These are phyloP conservation scores for Ogataea polymorpha DNA, from an alignment of 805 yeast genomes.

Conservation along the genomic window DNA sequence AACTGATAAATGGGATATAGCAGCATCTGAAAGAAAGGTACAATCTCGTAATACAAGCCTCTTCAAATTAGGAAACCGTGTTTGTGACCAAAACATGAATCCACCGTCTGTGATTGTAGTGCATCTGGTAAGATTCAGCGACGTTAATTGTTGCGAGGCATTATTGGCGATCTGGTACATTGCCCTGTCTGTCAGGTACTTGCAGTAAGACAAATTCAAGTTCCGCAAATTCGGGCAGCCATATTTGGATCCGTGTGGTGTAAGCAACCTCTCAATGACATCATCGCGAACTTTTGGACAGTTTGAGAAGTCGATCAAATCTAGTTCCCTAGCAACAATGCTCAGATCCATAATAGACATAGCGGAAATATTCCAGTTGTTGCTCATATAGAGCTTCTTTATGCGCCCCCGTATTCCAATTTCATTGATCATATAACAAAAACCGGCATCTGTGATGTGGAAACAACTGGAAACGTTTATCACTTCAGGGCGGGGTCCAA, in stretches of 20 bases:
- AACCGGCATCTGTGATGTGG: conserved; percentile 75
- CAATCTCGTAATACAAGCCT: conserved; percentile 64
- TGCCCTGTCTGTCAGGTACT: conserved; percentile 65
- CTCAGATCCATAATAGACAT: conserved; percentile 81
- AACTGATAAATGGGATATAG: conserved; percentile 58
- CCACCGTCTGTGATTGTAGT: conserved; percentile 77
- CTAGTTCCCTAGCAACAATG: conserved; percentile 57
- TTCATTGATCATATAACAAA: conserved; percentile 66
- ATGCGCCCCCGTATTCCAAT: conserved; percentile 65
- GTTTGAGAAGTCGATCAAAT: conserved; percentile 63
- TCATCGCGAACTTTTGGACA: conserved; percentile 72
- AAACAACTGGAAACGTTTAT: conserved; percentile 71
- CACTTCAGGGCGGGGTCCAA: conserved; percentile 59
- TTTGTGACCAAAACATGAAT: conserved; percentile 60
- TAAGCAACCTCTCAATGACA: conserved; percentile 66
- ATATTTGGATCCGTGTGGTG: conserved; percentile 38
- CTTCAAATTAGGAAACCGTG: conserved; percentile 50
- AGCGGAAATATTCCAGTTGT: conserved; percentile 75
- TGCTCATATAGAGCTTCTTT: conserved; percentile 53
- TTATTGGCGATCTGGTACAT: conserved; percentile 60
- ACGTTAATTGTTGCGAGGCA: conserved; percentile 52
- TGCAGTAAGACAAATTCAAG: conserved; percentile 68
- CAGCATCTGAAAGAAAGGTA: conserved; percentile 65
- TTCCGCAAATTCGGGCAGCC: conserved; percentile 61
- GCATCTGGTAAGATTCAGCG: conserved; percentile 67